Evolutionary conservation across 768 basidiomycete genomes (phyloP).

Genomic region (Lactarius pseudohatsudake): DNA sequence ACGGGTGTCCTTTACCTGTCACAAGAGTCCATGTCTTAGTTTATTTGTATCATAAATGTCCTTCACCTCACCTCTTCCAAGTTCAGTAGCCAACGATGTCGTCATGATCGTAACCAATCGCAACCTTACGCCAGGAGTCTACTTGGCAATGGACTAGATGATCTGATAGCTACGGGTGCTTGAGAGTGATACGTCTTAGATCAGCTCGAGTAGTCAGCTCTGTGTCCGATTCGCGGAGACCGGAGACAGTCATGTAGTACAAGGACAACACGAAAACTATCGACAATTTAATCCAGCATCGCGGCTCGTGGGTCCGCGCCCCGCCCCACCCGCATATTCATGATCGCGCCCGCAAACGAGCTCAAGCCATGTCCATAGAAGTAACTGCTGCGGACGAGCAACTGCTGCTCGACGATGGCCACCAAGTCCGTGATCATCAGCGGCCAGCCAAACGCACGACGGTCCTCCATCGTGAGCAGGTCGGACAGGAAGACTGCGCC

Average conservation of each 20-base stretch:
- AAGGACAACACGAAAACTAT: neutral
- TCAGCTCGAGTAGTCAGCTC: too few relatives aligned
- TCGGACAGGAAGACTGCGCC: constrained; percentile 45
- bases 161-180: neutral
- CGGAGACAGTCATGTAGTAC: too few relatives aligned
- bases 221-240: neutral
- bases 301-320: constrained; percentile 39
- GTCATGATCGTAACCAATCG: too few relatives aligned
- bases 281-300: constrained; percentile 37
- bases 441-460: constrained; percentile 42
- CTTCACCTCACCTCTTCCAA: too few relatives aligned
- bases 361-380: constrained; percentile 43
- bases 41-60: too few relatives aligned
- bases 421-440: constrained; percentile 45
- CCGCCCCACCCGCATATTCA: constrained; percentile 39
- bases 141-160: neutral
- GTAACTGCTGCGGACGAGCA: constrained; percentile 37
- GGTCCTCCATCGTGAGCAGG: constrained; percentile 44
- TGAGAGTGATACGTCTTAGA: too few relatives aligned
- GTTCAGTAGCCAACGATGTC: too few relatives aligned
- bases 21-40: too few relatives aligned
- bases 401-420: constrained; percentile 44
- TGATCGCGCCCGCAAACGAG: constrained; percentile 42
- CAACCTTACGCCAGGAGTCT: neutral
- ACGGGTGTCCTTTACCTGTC: too few relatives aligned